phyloP scores from a whole-genome alignment of 2,329 filamentous ascomycete species.

The Thielaviopsis ethacetica region DNA sequence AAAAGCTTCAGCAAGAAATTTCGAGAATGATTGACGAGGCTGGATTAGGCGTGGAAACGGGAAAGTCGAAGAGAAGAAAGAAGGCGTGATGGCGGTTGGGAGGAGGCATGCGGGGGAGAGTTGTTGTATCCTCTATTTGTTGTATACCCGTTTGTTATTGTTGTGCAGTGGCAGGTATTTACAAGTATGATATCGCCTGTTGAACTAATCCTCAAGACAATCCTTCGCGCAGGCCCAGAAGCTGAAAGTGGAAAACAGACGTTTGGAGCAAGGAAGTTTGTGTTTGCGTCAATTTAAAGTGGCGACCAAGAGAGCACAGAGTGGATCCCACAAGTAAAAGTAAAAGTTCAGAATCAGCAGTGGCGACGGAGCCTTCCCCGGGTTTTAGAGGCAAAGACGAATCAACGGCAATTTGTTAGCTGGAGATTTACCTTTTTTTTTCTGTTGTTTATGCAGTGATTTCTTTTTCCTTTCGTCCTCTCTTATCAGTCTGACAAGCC shows the following conservation, averaged over 20 bases:
- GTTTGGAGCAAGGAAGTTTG: not conserved
- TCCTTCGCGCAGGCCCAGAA: not conserved
- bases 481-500: not conserved
- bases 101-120: not conserved
- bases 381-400: not conserved
- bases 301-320: not conserved
- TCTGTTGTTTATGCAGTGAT: too few species aligned
- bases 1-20: not conserved
- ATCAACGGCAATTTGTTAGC: not conserved
- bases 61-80: not conserved
- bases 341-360: not conserved
- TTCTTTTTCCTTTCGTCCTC: not conserved
- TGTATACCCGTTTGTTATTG: too few species aligned
- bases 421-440: not conserved
- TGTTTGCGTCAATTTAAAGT: not conserved
- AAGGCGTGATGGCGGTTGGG: not conserved
- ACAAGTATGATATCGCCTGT: too few species aligned
- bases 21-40: conserved; percentile 3
- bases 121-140: not conserved
- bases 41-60: not conserved
- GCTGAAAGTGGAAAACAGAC: not conserved
- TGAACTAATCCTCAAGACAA: not conserved
- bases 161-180: too few species aligned
- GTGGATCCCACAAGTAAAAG: not conserved
- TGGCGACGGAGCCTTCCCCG: not conserved